These are phyloP conservation scores for Choricystis sp. DNA, from an alignment of 139 green algal species.

Conservation along the genomic window DNA sequence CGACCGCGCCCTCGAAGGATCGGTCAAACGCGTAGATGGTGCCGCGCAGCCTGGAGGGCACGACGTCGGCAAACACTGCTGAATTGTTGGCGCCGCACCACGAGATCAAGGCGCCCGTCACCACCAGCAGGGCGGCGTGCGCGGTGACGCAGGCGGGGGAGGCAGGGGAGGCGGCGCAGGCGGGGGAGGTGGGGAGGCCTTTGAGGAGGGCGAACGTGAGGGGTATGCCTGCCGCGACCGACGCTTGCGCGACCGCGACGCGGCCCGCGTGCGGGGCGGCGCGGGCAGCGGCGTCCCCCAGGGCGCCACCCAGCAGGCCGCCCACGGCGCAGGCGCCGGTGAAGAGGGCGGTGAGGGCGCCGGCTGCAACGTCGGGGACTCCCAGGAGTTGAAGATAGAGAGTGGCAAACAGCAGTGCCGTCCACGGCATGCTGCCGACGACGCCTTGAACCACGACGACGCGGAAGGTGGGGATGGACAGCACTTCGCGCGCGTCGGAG, in stretches of 20 bases:
- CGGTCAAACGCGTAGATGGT: constrained; percentile 59
- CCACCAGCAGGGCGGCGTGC: constrained; percentile 34
- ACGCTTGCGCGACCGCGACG: constrained; percentile 27
- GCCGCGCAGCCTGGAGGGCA: constrained; percentile 29
- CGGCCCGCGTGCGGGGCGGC: constrained; percentile 24
- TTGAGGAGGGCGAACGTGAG: constrained; percentile 17
- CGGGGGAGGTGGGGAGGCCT: background rate
- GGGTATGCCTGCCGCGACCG: constrained; percentile 23
- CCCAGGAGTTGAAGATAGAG: constrained; percentile 35
- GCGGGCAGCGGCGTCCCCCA: constrained; percentile 25
- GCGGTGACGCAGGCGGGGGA: constrained; percentile 16
- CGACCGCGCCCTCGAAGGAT: constrained; percentile 35
- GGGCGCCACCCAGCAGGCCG: constrained; percentile 10
- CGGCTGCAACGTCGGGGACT: constrained; percentile 18
- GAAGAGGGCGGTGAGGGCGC: constrained; percentile 12
- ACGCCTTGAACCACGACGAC: constrained; percentile 21
- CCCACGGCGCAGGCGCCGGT: constrained; percentile 16
- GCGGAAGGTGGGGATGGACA: constrained; percentile 15
- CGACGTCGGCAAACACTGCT: constrained; percentile 50
- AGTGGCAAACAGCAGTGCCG: constrained; percentile 24
- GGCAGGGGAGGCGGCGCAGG: constrained; percentile 11
- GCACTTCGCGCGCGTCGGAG: constrained; percentile 10
- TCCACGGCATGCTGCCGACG: constrained; percentile 28
- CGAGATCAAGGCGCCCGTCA: constrained; percentile 45
- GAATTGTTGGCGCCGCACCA: constrained; percentile 48